Base-by-base conservation (phyloP, 345 rosid genomes). In the Acer yangbiense region DNA sequence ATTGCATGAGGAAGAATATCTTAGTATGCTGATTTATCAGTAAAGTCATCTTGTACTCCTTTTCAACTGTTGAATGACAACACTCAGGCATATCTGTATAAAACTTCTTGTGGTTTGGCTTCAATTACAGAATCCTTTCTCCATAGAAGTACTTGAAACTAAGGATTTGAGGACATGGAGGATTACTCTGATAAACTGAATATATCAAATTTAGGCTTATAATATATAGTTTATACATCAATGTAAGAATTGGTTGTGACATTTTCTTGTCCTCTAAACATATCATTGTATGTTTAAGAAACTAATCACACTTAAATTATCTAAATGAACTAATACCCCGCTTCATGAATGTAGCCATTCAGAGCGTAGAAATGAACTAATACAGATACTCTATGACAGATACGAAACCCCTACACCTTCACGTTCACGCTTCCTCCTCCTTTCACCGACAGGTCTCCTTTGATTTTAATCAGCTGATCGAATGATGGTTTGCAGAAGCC, bases 401-500 rank as follows among this genome's bases (percentile, higher is more conserved):
- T n/a, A 46, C 4, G 17, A 46, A 18, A 14, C 21, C 46, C 32
- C 11, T 54, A 69, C 17, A 8, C 6, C 29, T 20, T 6, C 29
- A 65, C 12, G 44, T 35, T 35, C 6, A 0, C 4, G 39, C 39
- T 35, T 35, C 39, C 39, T 0, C 6, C 39, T 35, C 39, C 39
- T 35, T 35, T 35, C 6, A 35, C 39, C 6, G 39, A 35, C 39
- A 8, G 46, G 11, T 71, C 60, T 44, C 0, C 62, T 78, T 72
- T 78, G 60, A 18, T 48, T 13, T 72, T n/a, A 25, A 82, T 18
- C 55, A 87, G 11, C 3, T 71, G 68, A 8, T 29, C 68, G 48
- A 87, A 84, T 21, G 85, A 71, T 11, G 90, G 90, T 16, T 48
- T 21, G 43, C 82, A 62, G 74, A 54, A 87, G 67, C 86, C 88